phyloP scores from a whole-genome alignment of 768 basidiomycete species.

The Hysterangium stoloniferum region DNA sequence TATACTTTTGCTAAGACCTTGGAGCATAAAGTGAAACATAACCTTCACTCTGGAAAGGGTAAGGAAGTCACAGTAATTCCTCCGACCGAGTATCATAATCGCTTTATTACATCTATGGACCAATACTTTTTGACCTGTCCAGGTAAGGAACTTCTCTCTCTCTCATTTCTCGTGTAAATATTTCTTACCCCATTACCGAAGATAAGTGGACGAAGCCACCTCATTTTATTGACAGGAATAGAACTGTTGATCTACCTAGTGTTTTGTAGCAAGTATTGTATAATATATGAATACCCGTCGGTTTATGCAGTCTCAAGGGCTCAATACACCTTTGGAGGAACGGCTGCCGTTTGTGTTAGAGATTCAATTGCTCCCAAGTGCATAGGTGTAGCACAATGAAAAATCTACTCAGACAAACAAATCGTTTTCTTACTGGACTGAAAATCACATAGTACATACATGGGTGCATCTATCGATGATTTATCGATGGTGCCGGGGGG shows the following conservation, averaged over 20 bases:
- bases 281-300: no score
- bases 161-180: neutral
- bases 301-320: no score
- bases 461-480: no score
- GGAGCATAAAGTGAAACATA: constrained; percentile 80
- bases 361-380: no score
- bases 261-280: no score
- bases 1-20: constrained; percentile 83
- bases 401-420: no score
- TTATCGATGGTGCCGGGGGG: no score
- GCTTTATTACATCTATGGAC: constrained; percentile 65
- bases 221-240: constrained; percentile 2
- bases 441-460: no score
- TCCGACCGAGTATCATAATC: constrained; percentile 70
- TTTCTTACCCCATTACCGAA: constrained; percentile 4
- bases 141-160: constrained; percentile 37
- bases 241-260: neutral
- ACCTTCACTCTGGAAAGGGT: constrained; percentile 40
- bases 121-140: constrained; percentile 73
- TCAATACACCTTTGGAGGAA: no score
- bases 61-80: constrained; percentile 78
- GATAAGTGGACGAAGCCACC: constrained; percentile 33
- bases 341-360: no score
- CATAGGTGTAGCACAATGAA: no score
- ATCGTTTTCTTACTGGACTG: no score